Conservation (phyloP, 2,329 filamentous ascomycete species). For the Neonectria hederae region DNA sequence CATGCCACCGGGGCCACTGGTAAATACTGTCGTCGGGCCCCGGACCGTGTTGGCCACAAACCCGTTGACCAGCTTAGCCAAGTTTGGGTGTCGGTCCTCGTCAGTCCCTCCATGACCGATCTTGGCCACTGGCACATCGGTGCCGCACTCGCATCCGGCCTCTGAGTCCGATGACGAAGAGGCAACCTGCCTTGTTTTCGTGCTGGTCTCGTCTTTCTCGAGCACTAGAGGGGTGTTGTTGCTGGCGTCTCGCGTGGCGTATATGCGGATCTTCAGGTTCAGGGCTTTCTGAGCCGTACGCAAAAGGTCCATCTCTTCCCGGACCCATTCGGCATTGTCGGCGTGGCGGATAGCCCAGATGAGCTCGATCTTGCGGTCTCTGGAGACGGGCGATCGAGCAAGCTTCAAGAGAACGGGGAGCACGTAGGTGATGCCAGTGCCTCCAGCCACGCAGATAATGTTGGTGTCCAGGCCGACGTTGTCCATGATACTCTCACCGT, state of each 20-base stretch:
- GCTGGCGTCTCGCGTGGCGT: conserved; percentile 63
- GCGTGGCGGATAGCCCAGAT: conserved; percentile 70
- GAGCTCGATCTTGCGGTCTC: conserved; percentile 64
- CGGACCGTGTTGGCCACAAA: conserved; percentile 59
- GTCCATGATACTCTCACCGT: conserved; percentile 62
- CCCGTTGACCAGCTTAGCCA: conserved; percentile 55
- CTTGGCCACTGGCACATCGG: conserved; percentile 43
- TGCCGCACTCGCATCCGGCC: conserved; percentile 39
- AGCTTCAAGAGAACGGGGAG: conserved; percentile 49
- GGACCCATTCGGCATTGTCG: conserved; percentile 66
- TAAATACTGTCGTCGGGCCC: conserved; percentile 65
- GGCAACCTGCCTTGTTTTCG: conserved; percentile 25
- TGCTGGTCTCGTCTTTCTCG: conserved; percentile 35
- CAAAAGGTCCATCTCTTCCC: conserved; percentile 63
- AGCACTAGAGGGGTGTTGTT: conserved; percentile 24
- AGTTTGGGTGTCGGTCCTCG: conserved; percentile 54
- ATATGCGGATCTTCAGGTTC: conserved; percentile 64
- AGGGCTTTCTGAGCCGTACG: conserved; percentile 48
- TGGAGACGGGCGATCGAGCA: conserved; percentile 53
- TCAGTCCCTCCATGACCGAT: conserved; percentile 42
- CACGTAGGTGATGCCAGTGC: conserved; percentile 53
- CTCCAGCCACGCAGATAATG: conserved; percentile 52
- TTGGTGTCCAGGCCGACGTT: conserved; percentile 53
- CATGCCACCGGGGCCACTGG: conserved; percentile 69
- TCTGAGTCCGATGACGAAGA: conserved; percentile 38